Base-by-base conservation (phyloP, 768 basidiomycete species). In the Lyophyllum semitale region DNA sequence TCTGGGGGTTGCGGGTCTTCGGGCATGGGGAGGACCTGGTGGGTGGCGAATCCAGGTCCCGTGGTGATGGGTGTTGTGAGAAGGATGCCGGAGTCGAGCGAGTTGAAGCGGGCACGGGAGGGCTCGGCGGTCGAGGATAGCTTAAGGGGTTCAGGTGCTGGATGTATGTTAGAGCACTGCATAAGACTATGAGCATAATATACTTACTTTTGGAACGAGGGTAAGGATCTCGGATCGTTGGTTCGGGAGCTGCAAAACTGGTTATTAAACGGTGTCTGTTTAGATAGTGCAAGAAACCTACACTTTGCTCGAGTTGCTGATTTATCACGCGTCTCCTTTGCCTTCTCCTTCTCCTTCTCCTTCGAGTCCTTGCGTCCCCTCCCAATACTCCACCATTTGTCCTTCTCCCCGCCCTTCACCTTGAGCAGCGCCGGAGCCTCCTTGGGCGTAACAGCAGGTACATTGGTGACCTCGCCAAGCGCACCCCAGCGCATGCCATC, bases 301-400 rank as follows among this genome's bases (percentile, higher is more conserved):
- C 83, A 72, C 66, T 80, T 80, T 7, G 73, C 68, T 46, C 75
- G 72, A 29, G 69, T 62, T 43, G 66, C 60, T 6, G 62, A 60
- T 42, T 69, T 68, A 18, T 69, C 64, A 56, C 73, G 73, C 25
- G 72, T 69, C 48, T 70, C 67, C 58, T 78, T 78, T 15, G 72
- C 76, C 69, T 82, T 83, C 47, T 70, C 67, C 58, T 78, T 78
- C 17, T 71, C 76, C 68, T 82, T 83, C 63, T 85, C 85, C 67
- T 89, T 89, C 17, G 83, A 84, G 53, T 89, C 89, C 65, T 85
- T 91, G 61, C 87, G 71, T 9, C 88, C 88, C 13, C 88, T 73
- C 6, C 88, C 85, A 55, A 93, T 85, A 58, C 81, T 92, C 91
- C 90, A 93, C 89, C 90, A 93, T 68, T 85, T 88, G 63, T 79